phyloP scores from a whole-genome alignment of 495 filamentous ascomycete genomes.

The Aspergillus asperescens region DNA sequence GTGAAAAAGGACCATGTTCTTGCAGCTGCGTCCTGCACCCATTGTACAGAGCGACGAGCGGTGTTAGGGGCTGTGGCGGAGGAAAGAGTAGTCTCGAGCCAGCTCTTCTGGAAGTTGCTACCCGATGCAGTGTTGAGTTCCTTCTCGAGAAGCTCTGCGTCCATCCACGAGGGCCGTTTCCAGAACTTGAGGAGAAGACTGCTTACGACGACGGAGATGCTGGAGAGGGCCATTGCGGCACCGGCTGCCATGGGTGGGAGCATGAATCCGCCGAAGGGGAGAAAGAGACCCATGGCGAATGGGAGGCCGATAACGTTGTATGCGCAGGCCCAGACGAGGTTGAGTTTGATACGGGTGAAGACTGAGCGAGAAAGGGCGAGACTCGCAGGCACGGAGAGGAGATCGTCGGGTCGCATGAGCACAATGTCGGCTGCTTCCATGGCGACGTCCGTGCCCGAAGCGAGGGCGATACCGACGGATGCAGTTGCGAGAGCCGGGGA shows the following conservation, averaged over 20 bases:
- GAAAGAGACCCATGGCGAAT: conserved; percentile 90
- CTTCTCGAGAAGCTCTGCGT: conserved; percentile 59
- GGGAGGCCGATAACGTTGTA: conserved; percentile 93
- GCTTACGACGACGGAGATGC: conserved; percentile 83
- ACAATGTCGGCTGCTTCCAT: conserved; percentile 98
- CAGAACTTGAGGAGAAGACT: conserved; percentile 82
- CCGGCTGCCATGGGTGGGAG: conserved; percentile 94
- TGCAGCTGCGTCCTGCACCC: conserved; percentile 14
- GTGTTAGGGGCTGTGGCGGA: conserved; percentile 17
- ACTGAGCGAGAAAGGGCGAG: conserved; percentile 78
- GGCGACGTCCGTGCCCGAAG: conserved; percentile 90
- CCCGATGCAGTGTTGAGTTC: conserved; percentile 21
- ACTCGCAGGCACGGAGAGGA: conserved; percentile 84
- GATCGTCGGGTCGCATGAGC: conserved; percentile 85
- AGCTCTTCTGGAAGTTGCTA: conserved; percentile 21
- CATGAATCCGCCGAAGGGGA: conserved; percentile 82
- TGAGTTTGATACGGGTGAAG: conserved; percentile 89
- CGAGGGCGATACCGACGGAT: conserved; percentile 86
- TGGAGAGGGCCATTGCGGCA: conserved; percentile 87
- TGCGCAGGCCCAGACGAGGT: conserved; percentile 82
- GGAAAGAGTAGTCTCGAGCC: conserved; percentile 29
- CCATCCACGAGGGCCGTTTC: conserved; percentile 86
- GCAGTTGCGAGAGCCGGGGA: conserved; percentile 92
- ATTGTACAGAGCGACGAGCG: conserved; percentile 17
- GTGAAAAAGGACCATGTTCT: conserved; percentile 28